Percentiles rank a stretch among this genome's conserved stretches.
These are phyloP conservation scores for Dissophora globulifera DNA, from an alignment of 192 early-diverging fungal species.

Conservation along the genomic window DNA sequence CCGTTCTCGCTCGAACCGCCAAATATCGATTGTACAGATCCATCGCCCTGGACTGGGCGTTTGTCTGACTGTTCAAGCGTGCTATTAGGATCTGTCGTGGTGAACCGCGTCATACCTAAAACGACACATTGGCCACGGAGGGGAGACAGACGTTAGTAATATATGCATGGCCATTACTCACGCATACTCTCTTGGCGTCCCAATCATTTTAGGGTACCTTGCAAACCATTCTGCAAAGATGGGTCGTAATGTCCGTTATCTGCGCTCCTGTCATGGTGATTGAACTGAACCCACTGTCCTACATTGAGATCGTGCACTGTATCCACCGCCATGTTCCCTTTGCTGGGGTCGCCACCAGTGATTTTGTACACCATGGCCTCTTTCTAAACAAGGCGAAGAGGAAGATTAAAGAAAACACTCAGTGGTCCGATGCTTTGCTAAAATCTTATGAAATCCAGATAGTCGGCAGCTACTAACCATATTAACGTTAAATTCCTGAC, in stretches of 20 bases:
- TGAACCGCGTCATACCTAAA: slow-evolving; percentile 18
- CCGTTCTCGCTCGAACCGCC: slow-evolving; percentile 68
- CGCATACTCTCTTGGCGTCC: too few relatives aligned
- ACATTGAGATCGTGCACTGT: slow-evolving; percentile 58
- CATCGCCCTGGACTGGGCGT: background rate
- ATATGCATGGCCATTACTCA: too few relatives aligned
- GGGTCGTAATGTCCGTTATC: slow-evolving; percentile 21
- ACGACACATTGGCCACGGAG: too few relatives aligned
- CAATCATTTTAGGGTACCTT: background rate
- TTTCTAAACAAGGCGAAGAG: slow-evolving; percentile 2
- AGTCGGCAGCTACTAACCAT: too few relatives aligned
- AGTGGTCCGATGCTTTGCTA: too few relatives aligned
- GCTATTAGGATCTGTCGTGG: slow-evolving; percentile 33
- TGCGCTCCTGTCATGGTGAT: slow-evolving; percentile 14
- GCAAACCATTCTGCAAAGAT: background rate
- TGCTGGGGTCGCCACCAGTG: slow-evolving; percentile 65
- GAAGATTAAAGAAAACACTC: background rate
- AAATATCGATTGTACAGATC: slow-evolving; percentile 30
- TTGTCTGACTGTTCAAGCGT: slow-evolving; percentile 25
- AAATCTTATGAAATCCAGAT: too few relatives aligned
- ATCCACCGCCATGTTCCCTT: slow-evolving; percentile 69
- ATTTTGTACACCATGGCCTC: slow-evolving; percentile 54
- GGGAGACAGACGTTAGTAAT: too few relatives aligned
- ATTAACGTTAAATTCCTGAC: slow-evolving; percentile 12
- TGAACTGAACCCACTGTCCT: slow-evolving; percentile 64